A percentile compares a stretch with the other conserved stretches of the same genome.
Evolutionary conservation across 2,329 filamentous ascomycete species (phyloP).

Genomic region (Plectosphaerella sp.): DNA sequence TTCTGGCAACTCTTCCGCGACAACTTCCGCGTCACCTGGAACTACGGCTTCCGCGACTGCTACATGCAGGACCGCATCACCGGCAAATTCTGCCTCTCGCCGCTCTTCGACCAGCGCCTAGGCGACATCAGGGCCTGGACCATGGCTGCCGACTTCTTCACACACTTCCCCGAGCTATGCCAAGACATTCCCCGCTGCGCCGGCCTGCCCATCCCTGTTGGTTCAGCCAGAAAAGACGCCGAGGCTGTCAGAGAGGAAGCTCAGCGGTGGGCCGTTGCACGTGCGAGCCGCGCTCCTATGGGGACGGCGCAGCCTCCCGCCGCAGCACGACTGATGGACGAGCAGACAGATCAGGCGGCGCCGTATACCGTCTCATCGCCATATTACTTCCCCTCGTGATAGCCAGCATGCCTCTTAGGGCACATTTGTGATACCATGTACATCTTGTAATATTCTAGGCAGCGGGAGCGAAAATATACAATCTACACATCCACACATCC

Average conservation of each 20-base stretch:
- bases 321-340: too few species aligned
- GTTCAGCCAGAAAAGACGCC: not conserved
- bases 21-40: slow-evolving; percentile 17
- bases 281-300: not conserved
- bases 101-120: slow-evolving; percentile 15
- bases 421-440: too few species aligned
- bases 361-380: too few species aligned
- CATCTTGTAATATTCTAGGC: too few species aligned
- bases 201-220: not conserved
- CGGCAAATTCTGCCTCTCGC: slow-evolving; percentile 16
- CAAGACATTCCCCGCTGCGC: slow-evolving; percentile 22
- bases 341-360: too few species aligned
- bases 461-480: too few species aligned
- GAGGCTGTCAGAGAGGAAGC: not conserved
- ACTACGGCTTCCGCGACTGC: slow-evolving; percentile 17
- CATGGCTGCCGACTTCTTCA: slow-evolving; percentile 20
- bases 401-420: too few species aligned
- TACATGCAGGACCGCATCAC: slow-evolving; percentile 16
- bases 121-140: slow-evolving; percentile 20
- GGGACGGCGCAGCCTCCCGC: too few species aligned
- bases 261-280: not conserved
- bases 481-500: too few species aligned
- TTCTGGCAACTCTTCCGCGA: slow-evolving; percentile 21
- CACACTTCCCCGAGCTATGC: slow-evolving; percentile 17
- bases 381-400: too few species aligned